phyloP scores from a whole-genome alignment of 306 rosid species.

The Castanea crenata region DNA sequence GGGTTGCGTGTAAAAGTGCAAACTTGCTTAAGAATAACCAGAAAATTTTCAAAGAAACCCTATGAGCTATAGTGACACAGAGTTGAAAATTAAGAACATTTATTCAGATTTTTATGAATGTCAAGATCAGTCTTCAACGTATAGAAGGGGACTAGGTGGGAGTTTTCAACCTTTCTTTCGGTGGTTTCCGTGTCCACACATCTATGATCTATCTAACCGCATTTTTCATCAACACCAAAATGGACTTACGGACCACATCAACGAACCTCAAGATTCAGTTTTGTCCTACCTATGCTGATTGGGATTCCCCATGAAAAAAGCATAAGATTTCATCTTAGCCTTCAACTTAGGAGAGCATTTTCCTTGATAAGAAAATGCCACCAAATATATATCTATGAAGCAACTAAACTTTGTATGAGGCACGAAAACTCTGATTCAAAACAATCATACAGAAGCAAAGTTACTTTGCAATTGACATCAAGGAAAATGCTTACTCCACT shows the following conservation, averaged over 20 bases:
- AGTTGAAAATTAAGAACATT: not conserved
- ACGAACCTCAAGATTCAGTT: slow-evolving; percentile 6
- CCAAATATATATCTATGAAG: not conserved
- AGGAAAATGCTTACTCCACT: not conserved
- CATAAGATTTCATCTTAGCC: not conserved
- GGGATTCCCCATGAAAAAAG: slow-evolving; percentile 14
- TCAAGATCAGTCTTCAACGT: slow-evolving; percentile 13
- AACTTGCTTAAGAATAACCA: slow-evolving; percentile 9
- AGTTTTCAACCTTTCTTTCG: slow-evolving; percentile 27
- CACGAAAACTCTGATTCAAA: slow-evolving; percentile 1
- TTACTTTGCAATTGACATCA: not conserved
- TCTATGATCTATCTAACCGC: not conserved
- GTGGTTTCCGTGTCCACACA: slow-evolving; percentile 16
- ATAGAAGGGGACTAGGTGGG: not conserved
- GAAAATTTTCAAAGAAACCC: not conserved
- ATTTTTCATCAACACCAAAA: slow-evolving; percentile 7
- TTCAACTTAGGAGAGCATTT: not conserved
- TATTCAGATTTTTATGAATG: not conserved
- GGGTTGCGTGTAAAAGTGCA: slow-evolving; percentile 31
- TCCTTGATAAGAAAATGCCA: not conserved
- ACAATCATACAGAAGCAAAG: not conserved
- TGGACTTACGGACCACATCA: slow-evolving; percentile 21
- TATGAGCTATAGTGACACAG: not conserved
- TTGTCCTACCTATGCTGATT: slow-evolving; percentile 3
- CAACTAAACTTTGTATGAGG: not conserved